Evolutionary conservation across 371 early-diverging fungal genomes (phyloP), one percentile per base, ranked within the genome.

Genomic region (Neoconidiobolus thromboides): DNA sequence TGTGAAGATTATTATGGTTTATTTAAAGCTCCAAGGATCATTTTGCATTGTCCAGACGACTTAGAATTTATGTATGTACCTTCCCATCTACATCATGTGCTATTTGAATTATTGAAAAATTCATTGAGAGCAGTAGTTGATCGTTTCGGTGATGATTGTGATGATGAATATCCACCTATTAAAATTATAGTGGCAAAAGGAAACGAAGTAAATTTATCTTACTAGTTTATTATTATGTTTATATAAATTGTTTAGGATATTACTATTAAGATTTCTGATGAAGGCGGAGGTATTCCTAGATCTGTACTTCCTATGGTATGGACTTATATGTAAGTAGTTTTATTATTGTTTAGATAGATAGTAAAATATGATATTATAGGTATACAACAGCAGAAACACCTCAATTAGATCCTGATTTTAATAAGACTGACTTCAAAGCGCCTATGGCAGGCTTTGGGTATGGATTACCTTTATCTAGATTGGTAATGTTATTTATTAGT

Each of bases 361-460:
- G 1, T 2, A 55, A 14, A 1, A 48, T 37, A n/a, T 7, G 3
- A 55, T 1, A 42, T 36, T 38, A 15, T 64, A 77, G 58, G 77
- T 92, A 95, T 63, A 95, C 97, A 1, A 96, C 97, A 0, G 97
- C 96, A 26, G 78, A 87, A 64, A 77, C 85, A 55, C 93, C 91
- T 60, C 74, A 78, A 60, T 65, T 92, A 55, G 93, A 92, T 51
- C 89, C 89, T 1, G 85, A 81, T 15, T 85, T 78, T 63, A 82
- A 78, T 67, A 70, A 83, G 65, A 79, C 88, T n/a, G 96, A 95
- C 67, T 94, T 92, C 66, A 83, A 87, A 68, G 97, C 97, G 2
- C 97, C 97, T 4, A 79, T 96, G 82, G 97, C 97, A 36, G 97
- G 97, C 36, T 94, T 91, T 71, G 97, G 97, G 40, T 96, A 96